Evolutionary conservation across 106 monocot genomes (phyloP).

Genomic region (Phalaenopsis aphrodite): DNA sequence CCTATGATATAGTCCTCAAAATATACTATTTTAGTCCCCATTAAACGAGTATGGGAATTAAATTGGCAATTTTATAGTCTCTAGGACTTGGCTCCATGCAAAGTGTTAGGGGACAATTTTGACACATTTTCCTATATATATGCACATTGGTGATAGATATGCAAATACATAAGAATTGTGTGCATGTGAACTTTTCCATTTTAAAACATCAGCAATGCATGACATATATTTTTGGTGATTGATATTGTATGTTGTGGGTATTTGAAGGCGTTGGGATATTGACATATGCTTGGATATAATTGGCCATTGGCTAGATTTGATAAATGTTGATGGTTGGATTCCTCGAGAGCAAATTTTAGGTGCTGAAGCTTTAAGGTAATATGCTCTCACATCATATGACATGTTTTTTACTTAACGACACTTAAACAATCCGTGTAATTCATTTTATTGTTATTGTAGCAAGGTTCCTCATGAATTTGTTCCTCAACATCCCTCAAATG

Average conservation of each 20-base stretch:
- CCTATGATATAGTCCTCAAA: no score
- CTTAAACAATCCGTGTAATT: neutral
- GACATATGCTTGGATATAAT: conserved; percentile 81
- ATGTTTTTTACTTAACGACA: neutral
- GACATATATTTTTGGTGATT: neutral
- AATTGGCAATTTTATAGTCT: no score
- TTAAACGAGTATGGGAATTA: no score
- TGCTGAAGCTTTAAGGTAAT: conserved; percentile 89
- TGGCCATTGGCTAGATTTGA: conserved; percentile 96
- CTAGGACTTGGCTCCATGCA: no score
- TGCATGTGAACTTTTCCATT: no score
- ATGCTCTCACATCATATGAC: conserved; percentile 1
- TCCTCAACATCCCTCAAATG: conserved; percentile 88
- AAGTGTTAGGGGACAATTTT: no score
- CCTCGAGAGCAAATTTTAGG: conserved; percentile 97
- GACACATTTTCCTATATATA: no score
- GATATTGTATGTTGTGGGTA: conserved; percentile 9
- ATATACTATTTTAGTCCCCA: no score
- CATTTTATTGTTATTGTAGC: conserved; percentile 29
- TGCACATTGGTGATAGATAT: no score
- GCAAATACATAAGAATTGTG: no score
- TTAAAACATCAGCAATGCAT: neutral
- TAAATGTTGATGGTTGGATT: conserved; percentile 98
- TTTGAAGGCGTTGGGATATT: conserved; percentile 79
- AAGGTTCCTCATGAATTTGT: conserved; percentile 94